Percentiles rank a stretch among this genome's conserved stretches.
Conservation (phyloP, 345 rosid species). For the Eucalyptus pauciflora region DNA sequence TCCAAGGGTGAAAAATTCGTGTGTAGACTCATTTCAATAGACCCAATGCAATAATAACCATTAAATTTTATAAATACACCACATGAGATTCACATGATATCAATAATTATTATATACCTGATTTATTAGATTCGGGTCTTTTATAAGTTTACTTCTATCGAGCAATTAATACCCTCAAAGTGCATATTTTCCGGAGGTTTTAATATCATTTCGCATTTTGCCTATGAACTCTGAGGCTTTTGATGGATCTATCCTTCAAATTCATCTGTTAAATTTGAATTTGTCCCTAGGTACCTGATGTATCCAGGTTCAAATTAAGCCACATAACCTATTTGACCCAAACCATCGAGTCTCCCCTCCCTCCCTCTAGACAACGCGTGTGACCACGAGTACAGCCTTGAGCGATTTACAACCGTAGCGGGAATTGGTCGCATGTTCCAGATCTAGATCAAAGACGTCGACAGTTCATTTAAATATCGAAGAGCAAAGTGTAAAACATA, state of each 20-base stretch:
- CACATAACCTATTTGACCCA: not conserved
- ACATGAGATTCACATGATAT: not conserved
- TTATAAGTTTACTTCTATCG: not conserved
- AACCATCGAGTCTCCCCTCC: not conserved
- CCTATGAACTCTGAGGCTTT: not conserved
- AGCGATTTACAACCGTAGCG: not conserved
- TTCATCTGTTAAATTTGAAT: not conserved
- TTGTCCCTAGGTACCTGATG: not conserved
- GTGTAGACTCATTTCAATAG: accelerated
- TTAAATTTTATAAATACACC: not conserved
- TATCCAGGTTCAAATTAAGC: not conserved
- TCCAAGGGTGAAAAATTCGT: not conserved
- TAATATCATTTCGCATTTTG: not conserved
- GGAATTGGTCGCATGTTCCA: not conserved
- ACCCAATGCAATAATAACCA: accelerated
- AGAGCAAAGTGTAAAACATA: not conserved
- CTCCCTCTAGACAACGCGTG: too few species aligned
- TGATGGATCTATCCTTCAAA: not conserved
- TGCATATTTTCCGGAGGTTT: not conserved
- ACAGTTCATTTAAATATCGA: not conserved
- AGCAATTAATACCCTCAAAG: not conserved
- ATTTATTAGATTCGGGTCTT: too few species aligned
- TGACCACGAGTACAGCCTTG: not conserved
- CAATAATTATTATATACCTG: accelerated
- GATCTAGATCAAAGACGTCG: not conserved